Evolutionary conservation across 768 basidiomycete species (phyloP).

Genomic region (Sarcomyxa edulis): DNA sequence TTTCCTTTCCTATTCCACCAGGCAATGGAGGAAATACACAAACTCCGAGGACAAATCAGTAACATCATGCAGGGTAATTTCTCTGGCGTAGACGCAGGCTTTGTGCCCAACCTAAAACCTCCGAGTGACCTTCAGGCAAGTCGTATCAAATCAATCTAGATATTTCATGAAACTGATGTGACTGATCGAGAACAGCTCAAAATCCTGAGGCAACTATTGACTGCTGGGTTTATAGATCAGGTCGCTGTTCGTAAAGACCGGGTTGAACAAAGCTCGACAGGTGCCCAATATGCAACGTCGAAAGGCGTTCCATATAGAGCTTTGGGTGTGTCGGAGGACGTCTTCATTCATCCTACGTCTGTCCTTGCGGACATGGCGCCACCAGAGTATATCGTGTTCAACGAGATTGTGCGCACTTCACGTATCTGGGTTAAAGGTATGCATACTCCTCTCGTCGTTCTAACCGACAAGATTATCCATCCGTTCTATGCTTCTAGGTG

Average conservation of each 20-base stretch:
- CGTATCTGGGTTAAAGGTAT: constrained; percentile 78
- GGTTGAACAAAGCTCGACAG: constrained; percentile 52
- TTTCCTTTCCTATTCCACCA: constrained; percentile 25
- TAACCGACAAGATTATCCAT: constrained; percentile 2
- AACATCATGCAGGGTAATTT: constrained; percentile 81
- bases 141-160: neutral
- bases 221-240: constrained; percentile 92
- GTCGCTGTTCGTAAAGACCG: constrained; percentile 89
- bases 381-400: constrained; percentile 83
- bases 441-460: constrained; percentile 9
- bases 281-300: constrained; percentile 66
- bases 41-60: constrained; percentile 84
- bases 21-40: constrained; percentile 99
- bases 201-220: constrained; percentile 79
- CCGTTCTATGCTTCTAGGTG: constrained; percentile 33
- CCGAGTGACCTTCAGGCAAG: constrained; percentile 75
- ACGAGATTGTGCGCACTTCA: constrained; percentile 75
- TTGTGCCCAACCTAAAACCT: constrained; percentile 62
- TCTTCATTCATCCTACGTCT: constrained; percentile 91
- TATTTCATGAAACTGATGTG: constrained; percentile 4
- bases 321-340: constrained; percentile 76
- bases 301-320: constrained; percentile 82
- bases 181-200: constrained; percentile 74
- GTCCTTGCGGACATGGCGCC: constrained; percentile 62
- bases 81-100: constrained; percentile 53